phyloP scores from a whole-genome alignment of 345 rosid species.

The Citrus australasica region DNA sequence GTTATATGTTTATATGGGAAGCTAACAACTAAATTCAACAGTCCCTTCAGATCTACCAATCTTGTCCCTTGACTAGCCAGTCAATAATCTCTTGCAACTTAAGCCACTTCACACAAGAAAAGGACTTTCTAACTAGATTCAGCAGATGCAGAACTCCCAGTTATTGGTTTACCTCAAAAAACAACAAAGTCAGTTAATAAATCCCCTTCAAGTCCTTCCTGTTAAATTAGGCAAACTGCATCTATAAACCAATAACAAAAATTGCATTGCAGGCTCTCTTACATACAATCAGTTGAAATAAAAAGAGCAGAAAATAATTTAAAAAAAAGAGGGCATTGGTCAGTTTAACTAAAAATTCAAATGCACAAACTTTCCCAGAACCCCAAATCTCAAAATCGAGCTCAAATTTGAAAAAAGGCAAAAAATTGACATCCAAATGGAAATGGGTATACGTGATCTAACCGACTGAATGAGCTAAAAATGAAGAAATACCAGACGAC shows the following conservation, averaged over 20 bases:
- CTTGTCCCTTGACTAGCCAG: not conserved
- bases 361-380: not conserved
- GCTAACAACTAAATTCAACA: too few species aligned
- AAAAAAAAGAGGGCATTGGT: not conserved
- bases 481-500: constrained; percentile 16
- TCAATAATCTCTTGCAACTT: not conserved
- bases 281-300: not conserved
- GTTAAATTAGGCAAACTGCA: not conserved
- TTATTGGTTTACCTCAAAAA: not conserved
- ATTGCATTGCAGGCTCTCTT: not conserved
- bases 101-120: not conserved
- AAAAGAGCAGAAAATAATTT: too few species aligned
- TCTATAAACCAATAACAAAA: not conserved
- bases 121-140: not conserved
- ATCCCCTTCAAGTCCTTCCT: not conserved
- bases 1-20: too few species aligned
- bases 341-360: not conserved
- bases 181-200: not conserved
- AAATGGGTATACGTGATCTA: not conserved
- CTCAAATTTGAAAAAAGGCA: too few species aligned
- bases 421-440: too few species aligned
- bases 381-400: not conserved
- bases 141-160: too few species aligned
- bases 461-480: not conserved
- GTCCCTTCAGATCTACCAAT: not conserved